Conservation (phyloP, 2,329 filamentous ascomycete species). For the Cadophora sp. region DNA sequence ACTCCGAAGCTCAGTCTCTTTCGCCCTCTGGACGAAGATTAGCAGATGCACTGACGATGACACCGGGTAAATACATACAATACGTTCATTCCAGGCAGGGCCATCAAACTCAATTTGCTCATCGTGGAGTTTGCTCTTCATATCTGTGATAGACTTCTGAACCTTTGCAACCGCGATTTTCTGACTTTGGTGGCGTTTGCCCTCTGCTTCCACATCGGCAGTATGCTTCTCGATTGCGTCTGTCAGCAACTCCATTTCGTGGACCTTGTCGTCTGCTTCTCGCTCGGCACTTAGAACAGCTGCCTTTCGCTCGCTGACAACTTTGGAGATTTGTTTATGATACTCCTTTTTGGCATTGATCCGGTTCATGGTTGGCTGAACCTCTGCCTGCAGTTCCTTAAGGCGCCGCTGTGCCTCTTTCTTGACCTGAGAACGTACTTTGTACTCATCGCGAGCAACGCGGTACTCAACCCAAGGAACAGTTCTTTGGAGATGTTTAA, state of each 20-base stretch:
- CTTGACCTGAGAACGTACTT: constrained; percentile 61
- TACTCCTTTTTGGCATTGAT: constrained; percentile 77
- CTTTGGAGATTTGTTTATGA: constrained; percentile 59
- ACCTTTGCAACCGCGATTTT: constrained; percentile 58
- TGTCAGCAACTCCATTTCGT: constrained; percentile 53
- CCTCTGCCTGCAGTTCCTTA: constrained; percentile 62
- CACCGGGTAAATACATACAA: constrained; percentile 59
- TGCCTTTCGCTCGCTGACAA: constrained; percentile 60
- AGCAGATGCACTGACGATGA: constrained; percentile 9
- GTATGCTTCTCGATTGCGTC: constrained; percentile 50
- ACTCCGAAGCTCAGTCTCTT: constrained; percentile 64
- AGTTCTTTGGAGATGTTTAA: constrained; percentile 69
- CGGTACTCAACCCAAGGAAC: constrained; percentile 71
- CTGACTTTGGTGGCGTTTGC: constrained; percentile 54
- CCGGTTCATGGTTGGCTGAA: constrained; percentile 72
- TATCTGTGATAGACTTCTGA: constrained; percentile 63
- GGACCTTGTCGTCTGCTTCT: constrained; percentile 53
- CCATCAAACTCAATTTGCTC: constrained; percentile 72
- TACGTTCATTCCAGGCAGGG: constrained; percentile 72
- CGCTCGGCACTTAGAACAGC: constrained; percentile 61
- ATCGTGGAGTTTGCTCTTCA: constrained; percentile 69
- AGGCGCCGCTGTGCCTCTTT: constrained; percentile 63
- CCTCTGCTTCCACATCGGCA: constrained; percentile 56
- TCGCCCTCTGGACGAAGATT: constrained; percentile 54
- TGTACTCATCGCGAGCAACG: constrained; percentile 56